Conservation (phyloP, 371 early-diverging fungal genomes). For the Circinella umbellata region DNA sequence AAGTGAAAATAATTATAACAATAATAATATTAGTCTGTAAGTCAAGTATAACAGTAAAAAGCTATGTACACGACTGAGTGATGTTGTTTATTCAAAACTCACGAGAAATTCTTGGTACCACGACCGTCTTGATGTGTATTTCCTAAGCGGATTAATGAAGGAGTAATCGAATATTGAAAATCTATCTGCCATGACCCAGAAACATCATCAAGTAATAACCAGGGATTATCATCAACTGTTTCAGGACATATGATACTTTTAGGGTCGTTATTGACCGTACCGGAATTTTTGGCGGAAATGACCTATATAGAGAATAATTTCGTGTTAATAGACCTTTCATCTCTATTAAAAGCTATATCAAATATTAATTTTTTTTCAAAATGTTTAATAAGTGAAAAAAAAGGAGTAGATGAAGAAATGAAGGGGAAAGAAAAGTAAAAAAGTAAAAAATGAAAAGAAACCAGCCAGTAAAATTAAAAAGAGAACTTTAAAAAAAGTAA, state of each 20-base stretch:
- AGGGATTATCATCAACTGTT: conserved; percentile 42
- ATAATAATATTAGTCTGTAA: not conserved
- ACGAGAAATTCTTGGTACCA: conserved; percentile 73
- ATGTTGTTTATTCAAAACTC: conserved; percentile 15
- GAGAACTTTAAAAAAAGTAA: not conserved
- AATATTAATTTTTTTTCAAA: no score
- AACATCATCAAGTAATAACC: conserved; percentile 69
- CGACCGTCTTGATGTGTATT: conserved; percentile 64
- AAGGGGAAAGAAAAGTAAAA: conserved; percentile 9
- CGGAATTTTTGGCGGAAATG: conserved; percentile 32
- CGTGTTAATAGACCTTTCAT: no score
- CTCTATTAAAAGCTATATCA: no score
- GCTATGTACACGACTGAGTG: no score
- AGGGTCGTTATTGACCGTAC: conserved; percentile 49
- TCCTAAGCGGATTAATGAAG: conserved; percentile 69
- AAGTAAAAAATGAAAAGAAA: not conserved
- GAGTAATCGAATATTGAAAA: conserved; percentile 64
- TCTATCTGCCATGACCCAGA: conserved; percentile 69
- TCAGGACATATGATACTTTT: conserved; percentile 53
- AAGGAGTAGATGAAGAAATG: conserved; percentile 3
- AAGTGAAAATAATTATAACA: conserved; percentile 1
- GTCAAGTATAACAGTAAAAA: no score
- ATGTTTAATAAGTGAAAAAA: not conserved
- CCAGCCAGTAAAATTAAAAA: not conserved
- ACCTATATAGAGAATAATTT: conserved; percentile 13